Conservation (phyloP, 495 filamentous ascomycete species). For the Monascus purpureus region DNA sequence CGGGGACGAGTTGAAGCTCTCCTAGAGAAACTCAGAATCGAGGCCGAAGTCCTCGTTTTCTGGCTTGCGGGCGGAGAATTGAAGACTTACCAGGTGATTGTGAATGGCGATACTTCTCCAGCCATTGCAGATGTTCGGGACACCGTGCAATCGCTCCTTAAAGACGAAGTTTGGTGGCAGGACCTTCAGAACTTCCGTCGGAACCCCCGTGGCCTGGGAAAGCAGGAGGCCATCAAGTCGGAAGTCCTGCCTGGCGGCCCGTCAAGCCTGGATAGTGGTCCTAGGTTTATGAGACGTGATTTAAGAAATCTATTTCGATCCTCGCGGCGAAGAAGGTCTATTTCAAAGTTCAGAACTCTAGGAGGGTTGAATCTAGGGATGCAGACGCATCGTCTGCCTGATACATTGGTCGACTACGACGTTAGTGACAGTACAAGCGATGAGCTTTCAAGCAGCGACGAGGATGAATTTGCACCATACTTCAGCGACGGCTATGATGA, state of each 20-base stretch:
- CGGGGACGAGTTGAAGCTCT: conserved; percentile 56
- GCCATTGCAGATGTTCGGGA: conserved; percentile 29
- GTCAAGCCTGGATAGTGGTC: conserved; percentile 39
- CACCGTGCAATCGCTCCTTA: conserved; percentile 44
- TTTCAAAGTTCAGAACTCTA: conserved; percentile 47
- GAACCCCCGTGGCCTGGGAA: conserved; percentile 9
- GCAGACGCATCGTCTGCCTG: conserved; percentile 57
- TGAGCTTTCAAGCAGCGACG: conserved; percentile 28
- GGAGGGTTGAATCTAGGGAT: conserved; percentile 58
- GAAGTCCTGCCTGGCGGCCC: too few relatives aligned
- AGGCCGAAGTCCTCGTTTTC: conserved; percentile 66
- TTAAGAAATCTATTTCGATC: conserved; percentile 35
- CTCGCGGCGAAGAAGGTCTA: conserved; percentile 42
- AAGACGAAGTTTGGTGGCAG: conserved; percentile 71
- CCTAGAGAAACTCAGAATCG: conserved; percentile 67
- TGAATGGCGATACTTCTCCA: conserved; percentile 45
- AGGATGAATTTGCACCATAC: conserved; percentile 29
- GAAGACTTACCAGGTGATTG: conserved; percentile 60
- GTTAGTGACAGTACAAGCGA: conserved; percentile 33
- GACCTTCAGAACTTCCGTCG: conserved; percentile 50
- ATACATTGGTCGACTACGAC: conserved; percentile 45
- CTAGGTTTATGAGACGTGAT: conserved; percentile 23
- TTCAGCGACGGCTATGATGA: conserved; percentile 23
- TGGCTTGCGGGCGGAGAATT: conserved; percentile 67
- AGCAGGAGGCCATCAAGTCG: conserved; percentile 6